Evolutionary conservation across 345 rosid genomes (phyloP).

Genomic region (Linum lewisii): DNA sequence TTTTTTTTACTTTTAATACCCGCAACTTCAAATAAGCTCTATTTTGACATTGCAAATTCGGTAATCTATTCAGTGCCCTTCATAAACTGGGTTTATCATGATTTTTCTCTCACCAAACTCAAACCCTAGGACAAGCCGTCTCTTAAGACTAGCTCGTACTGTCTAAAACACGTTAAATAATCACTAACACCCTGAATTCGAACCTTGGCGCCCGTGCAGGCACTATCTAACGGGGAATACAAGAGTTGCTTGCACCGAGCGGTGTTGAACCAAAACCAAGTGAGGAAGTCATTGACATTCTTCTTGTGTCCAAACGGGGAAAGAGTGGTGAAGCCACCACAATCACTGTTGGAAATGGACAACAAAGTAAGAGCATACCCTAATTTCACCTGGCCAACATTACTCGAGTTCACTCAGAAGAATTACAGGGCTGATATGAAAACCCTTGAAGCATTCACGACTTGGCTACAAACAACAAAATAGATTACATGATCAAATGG

Average conservation of each 20-base stretch:
- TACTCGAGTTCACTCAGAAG: conserved; percentile 31
- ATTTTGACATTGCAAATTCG: too few species aligned
- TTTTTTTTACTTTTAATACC: too few species aligned
- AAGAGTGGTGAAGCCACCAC: conserved; percentile 31
- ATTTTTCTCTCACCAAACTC: neutral
- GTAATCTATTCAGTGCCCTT: too few species aligned
- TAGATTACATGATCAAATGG: neutral
- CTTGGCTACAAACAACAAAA: conserved; percentile 14
- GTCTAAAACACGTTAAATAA: too few species aligned
- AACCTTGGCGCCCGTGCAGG: too few species aligned
- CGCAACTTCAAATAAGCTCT: too few species aligned
- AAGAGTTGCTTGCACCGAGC: conserved; percentile 41
- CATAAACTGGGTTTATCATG: neutral
- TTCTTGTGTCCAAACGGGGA: conserved; percentile 39
- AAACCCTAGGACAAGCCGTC: too few species aligned
- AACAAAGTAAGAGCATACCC: conserved; percentile 23
- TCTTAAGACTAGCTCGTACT: too few species aligned
- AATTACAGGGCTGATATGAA: conserved; percentile 25
- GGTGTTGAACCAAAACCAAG: conserved; percentile 29
- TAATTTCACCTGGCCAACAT: conserved; percentile 36
- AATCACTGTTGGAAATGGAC: conserved; percentile 23
- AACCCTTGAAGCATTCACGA: conserved; percentile 27
- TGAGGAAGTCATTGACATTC: conserved; percentile 33
- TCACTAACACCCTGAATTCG: too few species aligned
- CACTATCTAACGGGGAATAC: conserved; percentile 39